Conservation (phyloP, 2,329 filamentous ascomycete species). For the Claviceps paspali region DNA sequence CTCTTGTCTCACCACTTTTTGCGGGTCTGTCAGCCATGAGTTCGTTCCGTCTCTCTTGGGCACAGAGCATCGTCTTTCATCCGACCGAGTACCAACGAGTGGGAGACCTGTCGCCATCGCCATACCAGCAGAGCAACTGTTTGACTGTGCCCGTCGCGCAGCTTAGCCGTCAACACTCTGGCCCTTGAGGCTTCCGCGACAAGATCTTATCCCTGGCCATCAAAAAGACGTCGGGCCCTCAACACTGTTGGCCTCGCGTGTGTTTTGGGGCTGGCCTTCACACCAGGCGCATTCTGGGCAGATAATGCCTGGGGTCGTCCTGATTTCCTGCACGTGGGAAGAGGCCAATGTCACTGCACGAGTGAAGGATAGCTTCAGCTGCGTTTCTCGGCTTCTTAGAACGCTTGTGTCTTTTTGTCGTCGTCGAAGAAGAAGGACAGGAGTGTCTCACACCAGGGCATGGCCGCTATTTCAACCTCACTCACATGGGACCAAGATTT, state of each 20-base stretch:
- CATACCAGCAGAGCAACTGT: neutral
- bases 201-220: too few species aligned
- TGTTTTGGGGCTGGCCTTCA: too few species aligned
- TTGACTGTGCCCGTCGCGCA: neutral
- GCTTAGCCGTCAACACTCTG: neutral
- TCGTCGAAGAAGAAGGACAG: too few species aligned
- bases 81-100: slow-evolving; percentile 1
- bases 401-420: neutral
- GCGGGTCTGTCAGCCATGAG: neutral
- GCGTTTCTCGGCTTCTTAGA: neutral
- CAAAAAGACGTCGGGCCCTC: too few species aligned
- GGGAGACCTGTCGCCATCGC: neutral
- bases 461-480: too few species aligned
- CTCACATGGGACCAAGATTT: neutral
- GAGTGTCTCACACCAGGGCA: neutral
- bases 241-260: too few species aligned
- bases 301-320: too few species aligned
- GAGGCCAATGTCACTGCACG: too few species aligned
- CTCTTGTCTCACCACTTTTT: neutral
- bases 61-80: neutral
- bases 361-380: neutral
- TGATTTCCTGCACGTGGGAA: too few species aligned
- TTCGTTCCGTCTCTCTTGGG: neutral
- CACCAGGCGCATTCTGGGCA: too few species aligned
- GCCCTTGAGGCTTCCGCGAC: neutral